phyloP scores from a whole-genome alignment of 345 rosid species.

The Clarkia xantiana region DNA sequence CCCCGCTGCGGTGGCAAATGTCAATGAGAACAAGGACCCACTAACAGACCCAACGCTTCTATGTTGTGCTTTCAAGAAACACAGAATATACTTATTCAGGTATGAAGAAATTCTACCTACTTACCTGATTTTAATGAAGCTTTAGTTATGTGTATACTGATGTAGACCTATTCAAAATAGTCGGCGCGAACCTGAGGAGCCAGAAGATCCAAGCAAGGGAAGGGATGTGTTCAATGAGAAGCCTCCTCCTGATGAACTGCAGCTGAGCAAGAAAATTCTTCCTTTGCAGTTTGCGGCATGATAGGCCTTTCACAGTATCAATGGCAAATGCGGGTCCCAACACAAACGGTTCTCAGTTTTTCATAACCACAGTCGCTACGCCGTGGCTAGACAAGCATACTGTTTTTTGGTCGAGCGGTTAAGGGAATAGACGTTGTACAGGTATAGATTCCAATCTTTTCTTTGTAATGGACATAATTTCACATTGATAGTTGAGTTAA shows the following conservation, averaged over 20 bases:
- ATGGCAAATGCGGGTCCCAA: conserved; percentile 95
- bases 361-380: conserved; percentile 92
- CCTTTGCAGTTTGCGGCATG: conserved; percentile 68
- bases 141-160: too few relatives aligned
- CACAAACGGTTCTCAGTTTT: conserved; percentile 89
- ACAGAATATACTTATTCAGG: conserved; percentile 92
- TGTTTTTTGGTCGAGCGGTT: conserved; percentile 80
- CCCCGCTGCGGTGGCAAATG: conserved; percentile 83
- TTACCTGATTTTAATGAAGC: neutral
- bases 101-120: conserved; percentile 8
- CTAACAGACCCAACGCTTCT: conserved; percentile 74
- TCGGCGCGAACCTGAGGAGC: conserved; percentile 96
- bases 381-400: conserved; percentile 98
- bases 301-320: conserved; percentile 85
- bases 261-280: conserved; percentile 1
- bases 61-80: conserved; percentile 90
- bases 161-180: conserved; percentile 15
- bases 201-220: conserved; percentile 90
- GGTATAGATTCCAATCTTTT: conserved; percentile 33
- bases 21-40: conserved; percentile 89
- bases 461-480: too few relatives aligned
- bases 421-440: conserved; percentile 99
- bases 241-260: conserved; percentile 93
- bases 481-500: too few relatives aligned
- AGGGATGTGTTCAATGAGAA: conserved; percentile 93